These are phyloP conservation scores for Protoeuglena noctilucae DNA, from an alignment of 139 green algal species.

Conservation along the genomic window DNA sequence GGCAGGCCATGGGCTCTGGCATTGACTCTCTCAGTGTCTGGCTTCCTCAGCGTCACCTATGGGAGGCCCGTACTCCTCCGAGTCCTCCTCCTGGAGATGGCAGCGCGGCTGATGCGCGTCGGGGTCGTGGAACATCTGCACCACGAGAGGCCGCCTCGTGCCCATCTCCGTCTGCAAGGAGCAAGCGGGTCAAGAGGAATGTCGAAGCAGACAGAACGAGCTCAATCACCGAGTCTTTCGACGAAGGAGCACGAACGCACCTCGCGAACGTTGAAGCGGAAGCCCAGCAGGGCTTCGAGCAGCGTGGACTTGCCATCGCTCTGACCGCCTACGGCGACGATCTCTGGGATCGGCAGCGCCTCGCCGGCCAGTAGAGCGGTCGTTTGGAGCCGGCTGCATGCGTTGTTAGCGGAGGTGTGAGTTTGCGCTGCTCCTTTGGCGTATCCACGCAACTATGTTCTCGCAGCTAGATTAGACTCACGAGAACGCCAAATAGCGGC, in stretches of 20 bases:
- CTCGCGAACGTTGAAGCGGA: conserved; percentile 75
- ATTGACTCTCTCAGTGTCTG: too few species aligned
- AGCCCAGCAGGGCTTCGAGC: conserved; percentile 80
- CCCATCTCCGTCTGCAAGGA: too few species aligned
- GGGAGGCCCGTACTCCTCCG: conserved; percentile 55
- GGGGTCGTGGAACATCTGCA: conserved; percentile 68
- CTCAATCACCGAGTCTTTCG: too few species aligned
- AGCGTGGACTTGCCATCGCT: conserved; percentile 75
- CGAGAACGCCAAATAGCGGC: too few species aligned
- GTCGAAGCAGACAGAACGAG: too few species aligned
- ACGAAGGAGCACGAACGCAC: too few species aligned
- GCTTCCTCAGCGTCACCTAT: conserved; percentile 44
- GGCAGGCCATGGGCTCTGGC: too few species aligned
- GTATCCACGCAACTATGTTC: too few species aligned
- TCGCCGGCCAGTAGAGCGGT: conserved; percentile 21
- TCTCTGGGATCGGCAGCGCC: conserved; percentile 72
- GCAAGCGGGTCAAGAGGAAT: not conserved
- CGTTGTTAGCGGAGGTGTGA: not conserved
- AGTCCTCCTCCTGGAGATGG: conserved; percentile 71
- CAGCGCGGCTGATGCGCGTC: conserved; percentile 50
- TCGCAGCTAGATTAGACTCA: too few species aligned
- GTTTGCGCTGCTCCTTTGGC: too few species aligned
- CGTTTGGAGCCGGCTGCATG: conserved; percentile 20
- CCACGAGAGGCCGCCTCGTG: conserved; percentile 60
- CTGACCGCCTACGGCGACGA: conserved; percentile 81